Conservation (phyloP, 2,329 filamentous ascomycete genomes). For the Fusarium sororula region DNA sequence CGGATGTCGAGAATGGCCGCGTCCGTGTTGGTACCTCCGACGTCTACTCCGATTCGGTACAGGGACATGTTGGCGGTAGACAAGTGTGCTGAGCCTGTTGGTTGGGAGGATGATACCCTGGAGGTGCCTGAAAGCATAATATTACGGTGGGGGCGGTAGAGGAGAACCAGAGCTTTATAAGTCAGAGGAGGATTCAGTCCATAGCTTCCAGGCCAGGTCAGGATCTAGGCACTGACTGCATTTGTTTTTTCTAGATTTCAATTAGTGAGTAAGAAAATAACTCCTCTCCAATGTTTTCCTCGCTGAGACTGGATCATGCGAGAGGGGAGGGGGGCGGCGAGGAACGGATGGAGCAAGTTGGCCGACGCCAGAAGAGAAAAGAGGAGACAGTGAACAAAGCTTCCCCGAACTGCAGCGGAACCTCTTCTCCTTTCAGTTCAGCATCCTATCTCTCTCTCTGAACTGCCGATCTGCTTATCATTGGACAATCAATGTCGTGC, state of each 20-base stretch:
- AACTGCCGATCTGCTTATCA: constrained; percentile 7
- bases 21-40: constrained; percentile 55
- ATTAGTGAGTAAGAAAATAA: neutral
- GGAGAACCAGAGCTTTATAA: neutral
- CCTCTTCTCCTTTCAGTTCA: neutral
- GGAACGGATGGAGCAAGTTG: neutral
- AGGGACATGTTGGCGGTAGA: constrained; percentile 44
- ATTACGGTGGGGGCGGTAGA: neutral
- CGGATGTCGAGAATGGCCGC: constrained; percentile 56
- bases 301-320: neutral
- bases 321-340: constrained; percentile 3
- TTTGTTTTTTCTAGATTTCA: neutral
- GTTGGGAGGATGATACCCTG: neutral
- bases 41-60: constrained; percentile 57
- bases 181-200: neutral
- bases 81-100: neutral
- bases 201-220: neutral
- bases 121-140: constrained; percentile 18
- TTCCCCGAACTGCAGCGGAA: neutral
- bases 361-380: constrained; percentile 27
- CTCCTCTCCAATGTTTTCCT: constrained; percentile 15
- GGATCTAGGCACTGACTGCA: neutral
- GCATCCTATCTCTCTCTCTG: neutral
- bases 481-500: neutral
- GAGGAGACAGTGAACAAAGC: neutral